Evolutionary conservation across 306 rosid genomes (phyloP).

Genomic region (Gillenia trifoliata): DNA sequence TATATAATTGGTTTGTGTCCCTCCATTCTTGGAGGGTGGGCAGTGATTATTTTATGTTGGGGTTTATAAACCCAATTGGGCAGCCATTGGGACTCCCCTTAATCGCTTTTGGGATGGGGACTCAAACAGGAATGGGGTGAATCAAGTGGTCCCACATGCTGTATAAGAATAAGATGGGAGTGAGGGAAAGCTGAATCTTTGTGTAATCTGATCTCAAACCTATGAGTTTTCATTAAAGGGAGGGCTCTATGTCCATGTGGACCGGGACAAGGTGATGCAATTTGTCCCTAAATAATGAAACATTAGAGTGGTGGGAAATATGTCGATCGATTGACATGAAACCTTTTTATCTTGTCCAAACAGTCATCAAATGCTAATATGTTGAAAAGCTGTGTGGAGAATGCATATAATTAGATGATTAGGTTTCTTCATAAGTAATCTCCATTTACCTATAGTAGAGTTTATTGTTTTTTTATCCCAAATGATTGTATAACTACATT

Average conservation of each 20-base stretch:
- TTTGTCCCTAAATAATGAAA: background rate
- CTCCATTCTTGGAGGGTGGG: background rate
- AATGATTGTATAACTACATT: background rate
- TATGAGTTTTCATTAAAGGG: constrained; percentile 1
- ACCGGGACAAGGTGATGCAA: background rate
- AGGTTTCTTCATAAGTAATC: background rate
- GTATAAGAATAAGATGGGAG: constrained; percentile 14
- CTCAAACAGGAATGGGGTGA: constrained; percentile 8
- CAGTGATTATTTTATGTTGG: constrained; percentile 2
- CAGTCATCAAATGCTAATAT: background rate
- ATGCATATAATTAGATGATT: background rate
- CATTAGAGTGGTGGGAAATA: background rate
- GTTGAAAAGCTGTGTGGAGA: background rate
- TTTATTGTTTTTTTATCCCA: background rate
- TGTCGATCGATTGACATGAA: background rate
- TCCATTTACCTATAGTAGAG: background rate
- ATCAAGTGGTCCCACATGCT: constrained; percentile 27
- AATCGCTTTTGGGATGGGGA: constrained; percentile 11
- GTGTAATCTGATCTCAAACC: constrained; percentile 17
- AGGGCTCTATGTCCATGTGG: background rate
- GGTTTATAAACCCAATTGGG: background rate
- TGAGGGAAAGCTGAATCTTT: constrained; percentile 19
- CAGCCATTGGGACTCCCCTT: background rate
- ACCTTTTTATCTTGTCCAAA: background rate
- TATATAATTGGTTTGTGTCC: background rate